A percentile compares a stretch with the other conserved stretches of the same genome.
phyloP scores from a whole-genome alignment of 257 asterid species.

The Lithospermum erythrorhizon region DNA sequence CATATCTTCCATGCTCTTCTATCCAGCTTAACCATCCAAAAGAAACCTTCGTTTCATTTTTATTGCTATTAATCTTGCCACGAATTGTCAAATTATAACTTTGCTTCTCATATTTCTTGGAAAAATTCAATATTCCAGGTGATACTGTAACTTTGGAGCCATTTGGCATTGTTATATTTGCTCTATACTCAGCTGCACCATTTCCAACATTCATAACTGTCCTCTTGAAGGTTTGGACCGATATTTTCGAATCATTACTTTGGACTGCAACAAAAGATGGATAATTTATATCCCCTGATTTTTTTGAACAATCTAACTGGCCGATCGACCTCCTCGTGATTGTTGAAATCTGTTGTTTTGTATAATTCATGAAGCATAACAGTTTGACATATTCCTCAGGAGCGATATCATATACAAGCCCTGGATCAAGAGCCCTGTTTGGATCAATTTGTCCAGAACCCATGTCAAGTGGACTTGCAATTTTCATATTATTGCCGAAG shows the following conservation, averaged over 20 bases:
- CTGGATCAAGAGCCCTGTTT: slow-evolving; percentile 19
- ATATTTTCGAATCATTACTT: not conserved
- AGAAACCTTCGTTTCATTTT: not conserved
- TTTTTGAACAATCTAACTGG: slow-evolving; percentile 11
- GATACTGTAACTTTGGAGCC: slow-evolving; percentile 11
- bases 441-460: slow-evolving; percentile 22
- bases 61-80: not conserved
- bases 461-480: slow-evolving; percentile 11
- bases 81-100: slow-evolving; percentile 12
- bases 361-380: slow-evolving; percentile 19
- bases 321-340: slow-evolving; percentile 7
- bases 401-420: slow-evolving; percentile 16
- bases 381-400: slow-evolving; percentile 19
- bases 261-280: slow-evolving; percentile 14
- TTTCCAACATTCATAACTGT: slow-evolving; percentile 19
- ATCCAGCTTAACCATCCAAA: not conserved
- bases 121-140: slow-evolving; percentile 14
- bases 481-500: not conserved
- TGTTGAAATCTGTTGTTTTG: slow-evolving; percentile 8
- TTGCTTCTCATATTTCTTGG: slow-evolving; percentile 12
- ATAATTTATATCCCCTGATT: slow-evolving; percentile 15
- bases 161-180: slow-evolving; percentile 4
- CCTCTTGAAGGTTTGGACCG: slow-evolving; percentile 11
- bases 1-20: not conserved
- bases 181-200: slow-evolving; percentile 9